phyloP scores from a whole-genome alignment of 2,329 filamentous ascomycete species.

The Fusarium keratoplasticum region DNA sequence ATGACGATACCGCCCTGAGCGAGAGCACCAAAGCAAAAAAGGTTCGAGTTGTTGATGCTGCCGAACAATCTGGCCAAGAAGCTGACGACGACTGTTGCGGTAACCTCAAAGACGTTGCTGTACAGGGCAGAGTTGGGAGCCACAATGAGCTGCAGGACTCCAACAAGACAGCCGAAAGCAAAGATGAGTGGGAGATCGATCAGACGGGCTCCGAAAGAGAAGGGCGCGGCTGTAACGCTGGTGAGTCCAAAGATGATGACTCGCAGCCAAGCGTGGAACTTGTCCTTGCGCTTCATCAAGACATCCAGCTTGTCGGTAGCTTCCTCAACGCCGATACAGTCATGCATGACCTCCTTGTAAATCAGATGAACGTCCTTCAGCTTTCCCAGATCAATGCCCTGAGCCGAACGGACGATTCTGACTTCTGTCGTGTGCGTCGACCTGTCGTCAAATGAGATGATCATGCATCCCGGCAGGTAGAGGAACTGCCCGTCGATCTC shows the following conservation, averaged over 20 bases:
- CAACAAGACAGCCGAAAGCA: constrained; percentile 75
- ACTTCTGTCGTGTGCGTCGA: constrained; percentile 75
- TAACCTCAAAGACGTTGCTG: constrained; percentile 74
- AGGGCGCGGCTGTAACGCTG: constrained; percentile 77
- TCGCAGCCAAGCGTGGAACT: constrained; percentile 63
- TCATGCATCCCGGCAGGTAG: constrained; percentile 92
- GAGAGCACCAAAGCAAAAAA: constrained; percentile 75
- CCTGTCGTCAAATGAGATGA: constrained; percentile 85
- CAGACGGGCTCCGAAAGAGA: constrained; percentile 77
- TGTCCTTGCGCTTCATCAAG: constrained; percentile 65
- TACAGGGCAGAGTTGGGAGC: constrained; percentile 77
- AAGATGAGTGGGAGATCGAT: constrained; percentile 81
- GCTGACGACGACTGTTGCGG: constrained; percentile 69
- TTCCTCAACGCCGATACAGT: constrained; percentile 68
- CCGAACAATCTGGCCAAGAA: constrained; percentile 73
- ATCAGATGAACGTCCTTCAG: constrained; percentile 70
- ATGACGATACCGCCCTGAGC: constrained; percentile 74
- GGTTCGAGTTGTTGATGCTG: constrained; percentile 61
- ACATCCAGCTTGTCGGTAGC: constrained; percentile 64
- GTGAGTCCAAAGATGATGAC: constrained; percentile 79
- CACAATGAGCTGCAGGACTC: constrained; percentile 76
- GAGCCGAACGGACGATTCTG: constrained; percentile 69
- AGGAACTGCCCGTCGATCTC: constrained; percentile 90
- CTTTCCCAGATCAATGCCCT: constrained; percentile 71
- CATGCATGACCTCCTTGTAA: constrained; percentile 74